Evolutionary conservation across 192 early-diverging fungal genomes (phyloP).

Genomic region (Linnemannia hyalina): DNA sequence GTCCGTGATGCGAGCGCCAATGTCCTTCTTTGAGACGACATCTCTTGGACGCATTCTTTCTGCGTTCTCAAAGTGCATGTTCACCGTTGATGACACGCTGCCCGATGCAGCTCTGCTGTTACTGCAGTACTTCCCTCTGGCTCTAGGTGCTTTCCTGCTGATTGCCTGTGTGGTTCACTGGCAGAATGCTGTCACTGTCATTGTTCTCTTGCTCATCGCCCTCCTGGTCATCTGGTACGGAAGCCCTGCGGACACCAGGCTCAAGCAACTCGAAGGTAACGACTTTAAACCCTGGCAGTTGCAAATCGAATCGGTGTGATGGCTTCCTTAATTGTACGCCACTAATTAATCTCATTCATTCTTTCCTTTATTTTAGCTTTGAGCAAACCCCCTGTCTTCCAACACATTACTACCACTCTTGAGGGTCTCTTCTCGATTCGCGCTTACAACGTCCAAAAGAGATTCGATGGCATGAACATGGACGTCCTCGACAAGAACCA

Average conservation of each 20-base stretch:
- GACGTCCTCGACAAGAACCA: conserved; percentile 67
- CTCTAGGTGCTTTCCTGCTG: conserved; percentile 60
- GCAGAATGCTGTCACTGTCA: conserved; percentile 62
- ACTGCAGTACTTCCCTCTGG: conserved; percentile 62
- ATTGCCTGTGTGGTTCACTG: conserved; percentile 73
- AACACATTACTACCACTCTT: conserved; percentile 65
- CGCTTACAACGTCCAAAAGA: conserved; percentile 67
- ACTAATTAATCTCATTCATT: neutral
- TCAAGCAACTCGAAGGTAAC: conserved; percentile 46
- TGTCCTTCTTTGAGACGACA: conserved; percentile 60
- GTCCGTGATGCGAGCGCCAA: conserved; percentile 72
- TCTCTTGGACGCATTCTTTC: conserved; percentile 81
- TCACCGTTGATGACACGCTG: conserved; percentile 73
- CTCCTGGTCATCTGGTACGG: conserved; percentile 26
- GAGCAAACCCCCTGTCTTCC: conserved; percentile 51
- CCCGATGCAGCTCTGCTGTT: conserved; percentile 60
- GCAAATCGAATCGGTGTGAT: neutral
- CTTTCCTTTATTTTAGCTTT: neutral
- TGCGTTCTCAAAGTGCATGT: conserved; percentile 86
- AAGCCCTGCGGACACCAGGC: conserved; percentile 22
- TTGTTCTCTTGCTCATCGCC: conserved; percentile 29
- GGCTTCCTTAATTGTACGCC: neutral
- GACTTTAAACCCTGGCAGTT: too few species aligned
- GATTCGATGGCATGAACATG: conserved; percentile 68
- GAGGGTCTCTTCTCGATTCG: conserved; percentile 82